phyloP scores from a whole-genome alignment of 768 basidiomycete genomes.

The Collybiopsis luxurians region DNA sequence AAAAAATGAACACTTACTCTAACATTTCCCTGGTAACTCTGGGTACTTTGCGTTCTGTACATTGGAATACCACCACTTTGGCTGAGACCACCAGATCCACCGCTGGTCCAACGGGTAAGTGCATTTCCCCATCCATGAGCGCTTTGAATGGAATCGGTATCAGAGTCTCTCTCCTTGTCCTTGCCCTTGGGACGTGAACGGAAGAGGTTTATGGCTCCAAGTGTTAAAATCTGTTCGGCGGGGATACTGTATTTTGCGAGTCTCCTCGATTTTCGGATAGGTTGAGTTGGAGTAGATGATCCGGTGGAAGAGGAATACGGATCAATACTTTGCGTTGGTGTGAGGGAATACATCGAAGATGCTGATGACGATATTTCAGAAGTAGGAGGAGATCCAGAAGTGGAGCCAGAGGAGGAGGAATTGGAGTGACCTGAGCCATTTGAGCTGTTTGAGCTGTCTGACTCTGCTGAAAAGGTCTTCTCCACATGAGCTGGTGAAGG shows the following conservation, averaged over 20 bases:
- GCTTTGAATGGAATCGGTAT: background rate
- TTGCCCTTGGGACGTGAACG: constrained; percentile 10
- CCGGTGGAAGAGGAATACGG: background rate
- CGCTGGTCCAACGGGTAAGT: constrained; percentile 14
- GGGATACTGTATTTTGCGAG: background rate
- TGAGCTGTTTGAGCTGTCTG: background rate
- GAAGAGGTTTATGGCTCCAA: constrained; percentile 27
- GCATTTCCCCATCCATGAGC: constrained; percentile 1
- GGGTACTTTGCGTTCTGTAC: constrained; percentile 13
- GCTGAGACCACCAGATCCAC: constrained; percentile 15
- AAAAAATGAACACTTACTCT: background rate
- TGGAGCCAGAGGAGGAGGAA: background rate
- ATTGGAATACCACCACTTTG: constrained; percentile 11
- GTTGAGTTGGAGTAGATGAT: constrained; percentile 3
- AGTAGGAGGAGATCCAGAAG: background rate
- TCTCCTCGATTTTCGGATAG: background rate
- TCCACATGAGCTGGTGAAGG: background rate
- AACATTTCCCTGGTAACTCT: constrained; percentile 11
- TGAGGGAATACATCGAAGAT: constrained; percentile 7
- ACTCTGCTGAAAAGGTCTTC: constrained; percentile 1
- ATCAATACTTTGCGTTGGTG: constrained; percentile 9
- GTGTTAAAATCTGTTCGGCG: constrained; percentile 26
- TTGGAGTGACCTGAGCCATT: background rate
- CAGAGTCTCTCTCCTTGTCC: constrained; percentile 1
- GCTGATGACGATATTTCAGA: constrained; percentile 5